Evolutionary conservation across 108 stramenopile species (phyloP).

Genomic region (Conticribra weissflogii): DNA sequence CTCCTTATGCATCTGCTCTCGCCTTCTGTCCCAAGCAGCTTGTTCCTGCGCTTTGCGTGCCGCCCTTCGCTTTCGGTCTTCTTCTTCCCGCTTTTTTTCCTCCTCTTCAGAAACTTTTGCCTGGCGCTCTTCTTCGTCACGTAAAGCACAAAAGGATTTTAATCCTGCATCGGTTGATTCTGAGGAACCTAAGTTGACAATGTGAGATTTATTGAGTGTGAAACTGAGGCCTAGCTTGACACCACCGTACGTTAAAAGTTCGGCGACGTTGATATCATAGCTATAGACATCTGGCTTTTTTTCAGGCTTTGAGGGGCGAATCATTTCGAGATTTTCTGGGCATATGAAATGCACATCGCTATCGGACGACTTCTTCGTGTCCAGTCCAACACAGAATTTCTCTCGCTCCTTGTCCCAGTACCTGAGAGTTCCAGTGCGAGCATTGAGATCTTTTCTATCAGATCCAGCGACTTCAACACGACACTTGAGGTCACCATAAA

Average conservation of each 20-base stretch:
- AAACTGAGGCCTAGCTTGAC: slow-evolving; percentile 22
- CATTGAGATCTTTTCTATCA: slow-evolving; percentile 46
- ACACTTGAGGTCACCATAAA: slow-evolving; percentile 26
- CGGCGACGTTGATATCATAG: slow-evolving; percentile 13
- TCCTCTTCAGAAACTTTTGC: slow-evolving; percentile 18
- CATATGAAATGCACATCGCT: slow-evolving; percentile 9
- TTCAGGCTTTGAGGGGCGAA: slow-evolving; percentile 15
- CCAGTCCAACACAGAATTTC: slow-evolving; percentile 41
- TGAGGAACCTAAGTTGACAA: slow-evolving; percentile 20
- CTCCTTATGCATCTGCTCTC: slow-evolving; percentile 22
- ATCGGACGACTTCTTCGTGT: slow-evolving; percentile 39
- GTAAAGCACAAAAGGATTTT: slow-evolving; percentile 4
- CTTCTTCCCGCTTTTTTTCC: slow-evolving; percentile 26
- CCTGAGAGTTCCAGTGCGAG: slow-evolving; percentile 40
- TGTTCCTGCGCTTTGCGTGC: slow-evolving; percentile 27
- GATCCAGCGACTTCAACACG: slow-evolving; percentile 43
- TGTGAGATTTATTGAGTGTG: slow-evolving; percentile 11
- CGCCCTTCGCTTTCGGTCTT: slow-evolving; percentile 28
- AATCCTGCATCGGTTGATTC: slow-evolving; percentile 21
- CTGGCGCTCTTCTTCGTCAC: slow-evolving; percentile 34
- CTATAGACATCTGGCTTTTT: neutral
- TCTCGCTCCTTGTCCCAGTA: slow-evolving; percentile 37
- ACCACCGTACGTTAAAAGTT: slow-evolving; percentile 23
- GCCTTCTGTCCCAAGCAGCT: slow-evolving; percentile 26
- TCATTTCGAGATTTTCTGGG: slow-evolving; percentile 32